Percentiles rank a stretch among this genome's conserved stretches.
These are phyloP conservation scores for Cochlearia excelsa DNA, from an alignment of 345 rosid species.

Conservation along the genomic window DNA sequence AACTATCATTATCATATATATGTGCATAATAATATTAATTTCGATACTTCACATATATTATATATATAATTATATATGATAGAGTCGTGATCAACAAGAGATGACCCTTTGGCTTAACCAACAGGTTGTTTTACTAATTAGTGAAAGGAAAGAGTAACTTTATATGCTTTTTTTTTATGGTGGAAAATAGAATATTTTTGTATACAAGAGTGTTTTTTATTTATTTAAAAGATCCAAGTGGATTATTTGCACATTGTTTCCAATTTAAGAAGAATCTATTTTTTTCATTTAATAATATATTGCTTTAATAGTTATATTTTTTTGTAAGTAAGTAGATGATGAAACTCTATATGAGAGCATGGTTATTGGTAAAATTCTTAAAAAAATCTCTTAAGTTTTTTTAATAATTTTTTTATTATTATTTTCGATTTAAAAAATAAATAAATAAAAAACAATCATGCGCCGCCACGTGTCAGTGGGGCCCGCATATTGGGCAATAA, in stretches of 20 bases:
- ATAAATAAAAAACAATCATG: no score
- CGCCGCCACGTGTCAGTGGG: no score
- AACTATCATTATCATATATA: conserved; percentile 14
- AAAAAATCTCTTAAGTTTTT: no score
- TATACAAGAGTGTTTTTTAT: conserved; percentile 8
- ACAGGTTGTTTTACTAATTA: conserved; percentile 13
- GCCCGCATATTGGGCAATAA: no score
- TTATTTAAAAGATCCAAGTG: conserved; percentile 20
- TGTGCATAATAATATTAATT: no score
- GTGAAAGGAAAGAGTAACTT: conserved; percentile 24
- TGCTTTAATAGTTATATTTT: not conserved
- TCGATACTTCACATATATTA: not conserved
- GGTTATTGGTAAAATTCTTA: no score
- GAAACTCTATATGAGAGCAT: no score
- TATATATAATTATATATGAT: conserved; percentile 13
- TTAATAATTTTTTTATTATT: no score
- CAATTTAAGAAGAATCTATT: conserved; percentile 23
- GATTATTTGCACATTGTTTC: conserved; percentile 21
- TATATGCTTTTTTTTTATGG: conserved; percentile 27
- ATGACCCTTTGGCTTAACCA: conserved; percentile 31
- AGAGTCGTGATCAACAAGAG: conserved; percentile 32
- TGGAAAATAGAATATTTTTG: conserved; percentile 27
- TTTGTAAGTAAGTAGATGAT: no score
- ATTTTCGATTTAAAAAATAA: no score
- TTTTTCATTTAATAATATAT: not conserved